These are phyloP conservation scores for Alnus rubra DNA, from an alignment of 306 rosid genomes.

Conservation along the genomic window DNA sequence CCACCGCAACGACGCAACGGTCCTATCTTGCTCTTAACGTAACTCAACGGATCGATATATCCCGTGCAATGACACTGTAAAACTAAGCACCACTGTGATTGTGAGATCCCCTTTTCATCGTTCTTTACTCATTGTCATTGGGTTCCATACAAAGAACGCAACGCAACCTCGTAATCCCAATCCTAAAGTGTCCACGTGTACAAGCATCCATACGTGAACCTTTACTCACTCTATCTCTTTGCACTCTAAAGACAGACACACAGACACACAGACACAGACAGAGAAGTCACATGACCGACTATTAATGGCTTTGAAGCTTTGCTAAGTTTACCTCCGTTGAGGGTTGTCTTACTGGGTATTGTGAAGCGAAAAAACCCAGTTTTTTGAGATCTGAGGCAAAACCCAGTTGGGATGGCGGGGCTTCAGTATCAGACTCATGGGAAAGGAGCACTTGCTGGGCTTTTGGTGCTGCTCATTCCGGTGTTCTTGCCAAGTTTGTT, in stretches of 20 bases:
- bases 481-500: constrained; percentile 61
- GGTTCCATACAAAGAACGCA: constrained; percentile 47
- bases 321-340: constrained; percentile 18
- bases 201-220: constrained; percentile 39
- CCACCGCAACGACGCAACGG: constrained; percentile 36
- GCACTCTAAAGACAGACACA: neutral
- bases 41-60: no score
- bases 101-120: constrained; percentile 17
- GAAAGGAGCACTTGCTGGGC: constrained; percentile 43
- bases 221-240: constrained; percentile 37
- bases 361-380: constrained; percentile 22
- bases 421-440: constrained; percentile 30
- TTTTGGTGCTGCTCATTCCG: constrained; percentile 55
- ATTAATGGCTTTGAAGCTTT: neutral
- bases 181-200: constrained; percentile 52
- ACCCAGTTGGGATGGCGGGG: constrained; percentile 41
- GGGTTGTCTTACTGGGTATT: constrained; percentile 2
- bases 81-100: neutral
- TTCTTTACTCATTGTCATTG: constrained; percentile 28
- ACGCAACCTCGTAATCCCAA: constrained; percentile 30
- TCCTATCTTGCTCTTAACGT: neutral
- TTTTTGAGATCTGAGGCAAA: constrained; percentile 39
- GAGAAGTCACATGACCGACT: constrained; percentile 19
- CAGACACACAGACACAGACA: constrained; percentile 2
- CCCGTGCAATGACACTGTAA: neutral